Percentiles rank a stretch among this genome's conserved stretches.
These are phyloP conservation scores for Cicer judaicum DNA, from an alignment of 306 rosid genomes.

Conservation along the genomic window DNA sequence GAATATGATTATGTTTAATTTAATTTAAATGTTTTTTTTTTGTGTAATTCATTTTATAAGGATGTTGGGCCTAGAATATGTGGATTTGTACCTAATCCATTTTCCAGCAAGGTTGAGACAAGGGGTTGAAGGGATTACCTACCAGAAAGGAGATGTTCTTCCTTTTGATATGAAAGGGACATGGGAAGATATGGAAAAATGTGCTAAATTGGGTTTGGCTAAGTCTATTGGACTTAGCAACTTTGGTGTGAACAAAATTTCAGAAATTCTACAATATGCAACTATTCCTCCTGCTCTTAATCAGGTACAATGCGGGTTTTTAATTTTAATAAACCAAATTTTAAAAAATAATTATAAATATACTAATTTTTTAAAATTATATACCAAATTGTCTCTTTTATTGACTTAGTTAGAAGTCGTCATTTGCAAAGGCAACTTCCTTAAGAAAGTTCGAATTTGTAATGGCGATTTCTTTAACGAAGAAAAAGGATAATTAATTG, in stretches of 20 bases:
- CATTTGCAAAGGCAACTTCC: no score
- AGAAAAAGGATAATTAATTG: no score
- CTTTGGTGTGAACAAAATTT: slow-evolving; percentile 45
- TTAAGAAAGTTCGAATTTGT: no score
- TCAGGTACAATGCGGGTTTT: slow-evolving; percentile 49
- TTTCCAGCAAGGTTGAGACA: slow-evolving; percentile 53
- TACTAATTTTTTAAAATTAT: no score
- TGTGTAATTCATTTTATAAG: slow-evolving; percentile 12
- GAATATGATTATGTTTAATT: not conserved
- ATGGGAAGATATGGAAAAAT: slow-evolving; percentile 55
- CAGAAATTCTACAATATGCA: slow-evolving; percentile 42
- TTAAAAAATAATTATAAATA: no score
- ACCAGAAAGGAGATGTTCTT: slow-evolving; percentile 42
- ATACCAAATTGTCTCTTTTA: no score
- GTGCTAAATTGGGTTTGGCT: slow-evolving; percentile 48
- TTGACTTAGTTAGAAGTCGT: no score
- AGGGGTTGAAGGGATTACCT: not conserved
- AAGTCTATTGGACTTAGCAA: slow-evolving; percentile 57
- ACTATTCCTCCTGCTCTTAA: slow-evolving; percentile 49
- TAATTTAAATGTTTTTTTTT: not conserved
- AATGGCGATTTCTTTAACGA: no score
- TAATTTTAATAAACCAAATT: no score
- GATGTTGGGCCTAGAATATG: slow-evolving; percentile 55
- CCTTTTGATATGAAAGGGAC: slow-evolving; percentile 54
- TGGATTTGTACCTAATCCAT: slow-evolving; percentile 56